Percentiles rank a stretch among this genome's conserved stretches.
These are phyloP conservation scores for Serendipita sp. DNA, from an alignment of 768 basidiomycete species.

Conservation along the genomic window DNA sequence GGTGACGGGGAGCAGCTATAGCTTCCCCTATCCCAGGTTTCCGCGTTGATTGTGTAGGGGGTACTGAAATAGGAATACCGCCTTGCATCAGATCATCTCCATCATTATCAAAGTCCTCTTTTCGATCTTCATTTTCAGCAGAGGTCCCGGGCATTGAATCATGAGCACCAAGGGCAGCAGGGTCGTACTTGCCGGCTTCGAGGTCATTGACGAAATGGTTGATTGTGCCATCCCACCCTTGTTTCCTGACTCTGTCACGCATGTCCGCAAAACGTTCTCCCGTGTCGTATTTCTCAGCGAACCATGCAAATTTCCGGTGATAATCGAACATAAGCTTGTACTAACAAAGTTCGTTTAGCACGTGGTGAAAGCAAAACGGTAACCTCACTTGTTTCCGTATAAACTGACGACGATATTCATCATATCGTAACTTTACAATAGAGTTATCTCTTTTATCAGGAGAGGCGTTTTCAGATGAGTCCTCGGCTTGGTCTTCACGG, in stretches of 20 bases:
- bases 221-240: constrained; percentile 67
- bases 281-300: constrained; percentile 87
- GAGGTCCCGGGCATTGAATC: constrained; percentile 28
- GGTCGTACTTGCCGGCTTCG: constrained; percentile 74
- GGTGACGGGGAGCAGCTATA: constrained; percentile 57
- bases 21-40: constrained; percentile 31
- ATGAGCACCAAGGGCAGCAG: constrained; percentile 42
- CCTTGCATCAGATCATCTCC: constrained; percentile 29
- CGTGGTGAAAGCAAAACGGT: not conserved
- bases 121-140: constrained; percentile 31
- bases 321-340: constrained; percentile 91
- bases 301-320: constrained; percentile 93
- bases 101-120: constrained; percentile 34
- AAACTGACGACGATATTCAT: constrained; percentile 4
- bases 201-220: constrained; percentile 63
- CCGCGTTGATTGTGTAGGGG: not conserved
- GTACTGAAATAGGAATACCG: not conserved
- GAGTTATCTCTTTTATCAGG: not conserved
- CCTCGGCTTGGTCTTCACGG: not conserved
- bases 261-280: constrained; percentile 50
- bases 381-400: not conserved
- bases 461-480: not conserved
- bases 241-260: constrained; percentile 63
- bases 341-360: constrained; percentile 34
- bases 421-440: not conserved